Conservation (phyloP, 1,139 yeast genomes). For the Scheffersomyces cryptocercus region DNA sequence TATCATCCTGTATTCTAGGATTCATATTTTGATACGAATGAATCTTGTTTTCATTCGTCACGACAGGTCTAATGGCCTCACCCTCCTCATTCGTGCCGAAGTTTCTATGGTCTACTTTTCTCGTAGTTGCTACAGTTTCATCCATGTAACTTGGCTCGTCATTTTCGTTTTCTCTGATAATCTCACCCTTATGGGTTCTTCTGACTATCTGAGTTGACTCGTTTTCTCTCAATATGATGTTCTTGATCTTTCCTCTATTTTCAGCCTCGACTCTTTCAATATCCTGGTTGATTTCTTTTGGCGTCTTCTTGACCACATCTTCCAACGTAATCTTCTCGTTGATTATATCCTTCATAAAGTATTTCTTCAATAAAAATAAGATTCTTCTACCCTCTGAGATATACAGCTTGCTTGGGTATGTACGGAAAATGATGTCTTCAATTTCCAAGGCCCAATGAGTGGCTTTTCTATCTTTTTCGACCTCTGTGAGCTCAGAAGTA, state of each 20-base stretch:
- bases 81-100: slow-evolving; percentile 21
- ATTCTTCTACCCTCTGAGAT: slow-evolving; percentile 45
- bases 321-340: slow-evolving; percentile 47
- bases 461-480: slow-evolving; percentile 29
- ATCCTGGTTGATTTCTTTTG: slow-evolving; percentile 73
- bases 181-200: slow-evolving; percentile 86
- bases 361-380: slow-evolving; percentile 37
- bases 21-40: slow-evolving; percentile 13
- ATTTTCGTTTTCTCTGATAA: slow-evolving; percentile 40
- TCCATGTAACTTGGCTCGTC: slow-evolving; percentile 28
- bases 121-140: slow-evolving; percentile 32
- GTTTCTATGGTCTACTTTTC: slow-evolving; percentile 45
- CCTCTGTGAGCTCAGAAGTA: slow-evolving; percentile 28
- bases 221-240: slow-evolving; percentile 16
- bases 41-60: slow-evolving; percentile 3
- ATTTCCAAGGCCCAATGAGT: slow-evolving; percentile 39
- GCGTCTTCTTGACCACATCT: slow-evolving; percentile 57
- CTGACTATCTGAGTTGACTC: slow-evolving; percentile 43
- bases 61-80: neutral
- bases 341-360: slow-evolving; percentile 49
- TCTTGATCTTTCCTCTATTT: slow-evolving; percentile 45
- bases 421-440: slow-evolving; percentile 40
- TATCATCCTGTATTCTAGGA: slow-evolving; percentile 19
- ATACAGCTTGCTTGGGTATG: slow-evolving; percentile 29
- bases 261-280: slow-evolving; percentile 68